Evolutionary conservation across 1,139 yeast species (phyloP), one percentile per base, ranked within the genome.

Genomic region (Pichia terricola): DNA sequence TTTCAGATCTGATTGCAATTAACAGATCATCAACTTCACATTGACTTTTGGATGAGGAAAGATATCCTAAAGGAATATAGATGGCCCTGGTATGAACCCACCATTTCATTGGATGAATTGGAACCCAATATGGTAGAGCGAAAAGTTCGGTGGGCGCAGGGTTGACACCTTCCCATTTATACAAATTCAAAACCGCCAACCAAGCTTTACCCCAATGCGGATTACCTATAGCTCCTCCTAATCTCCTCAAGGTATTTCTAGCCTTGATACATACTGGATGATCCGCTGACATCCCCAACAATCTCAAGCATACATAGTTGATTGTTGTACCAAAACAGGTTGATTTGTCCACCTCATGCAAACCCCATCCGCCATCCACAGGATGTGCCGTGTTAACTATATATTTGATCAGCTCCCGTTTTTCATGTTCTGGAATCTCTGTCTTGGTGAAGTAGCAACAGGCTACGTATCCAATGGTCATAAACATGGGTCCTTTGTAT

Each of bases 331-430:
- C 98, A 61, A 88, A 89, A 53, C 94, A 94, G 0, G 98, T 94
- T 6, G 94, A 81, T 60, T 89, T 91, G 59, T 91, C 98, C 40
- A 77, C 80, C 3, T 88, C 77, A 59, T 91, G 97, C 42, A 94
- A 70, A 0, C 97, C 98, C 98, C 99, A 94, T 1, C 98, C 99
- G n/a, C 99, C 99, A 63, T 94, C 99, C 0, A 88, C 95, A 0
- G 96, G 97, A 60, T 91, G 96, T 0, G 97, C 81, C 0, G 86
- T 75, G 59, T 94, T 94, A 25, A 87, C 87, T 26, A 91, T 66
- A 58, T 88, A 91, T 45, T 97, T 71, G 35, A 83, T 77, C 61
- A 94, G 67, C 61, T 94, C 98, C 9, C 67, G 63, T 50, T 70
- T 67, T 53, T 74, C 77, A 31, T 78, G 81, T 37, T 78, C 79